Conservation (phyloP, 2,329 filamentous ascomycete genomes). For the Coniochaeta sp. region DNA sequence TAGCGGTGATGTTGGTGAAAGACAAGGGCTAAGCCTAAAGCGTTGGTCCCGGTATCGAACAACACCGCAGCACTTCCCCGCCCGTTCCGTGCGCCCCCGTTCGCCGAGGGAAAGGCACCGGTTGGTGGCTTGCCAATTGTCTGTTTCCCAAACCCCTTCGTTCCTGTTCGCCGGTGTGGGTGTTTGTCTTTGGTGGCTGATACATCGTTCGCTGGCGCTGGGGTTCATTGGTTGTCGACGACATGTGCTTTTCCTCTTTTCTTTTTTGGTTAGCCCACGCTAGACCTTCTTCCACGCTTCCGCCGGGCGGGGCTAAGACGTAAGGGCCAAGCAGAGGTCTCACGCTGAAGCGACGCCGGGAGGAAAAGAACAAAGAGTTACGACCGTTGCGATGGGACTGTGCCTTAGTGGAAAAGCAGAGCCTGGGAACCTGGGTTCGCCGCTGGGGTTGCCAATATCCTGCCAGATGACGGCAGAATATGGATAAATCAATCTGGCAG, state of each 20-base stretch:
- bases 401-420: neutral
- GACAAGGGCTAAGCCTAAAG: slow-evolving; percentile 10
- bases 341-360: neutral
- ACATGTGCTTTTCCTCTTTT: no score
- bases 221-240: no score
- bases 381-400: neutral
- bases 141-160: neutral
- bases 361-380: neutral
- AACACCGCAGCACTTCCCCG: no score
- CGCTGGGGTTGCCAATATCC: slow-evolving; percentile 5
- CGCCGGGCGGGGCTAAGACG: neutral
- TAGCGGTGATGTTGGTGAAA: slow-evolving; percentile 12
- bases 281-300: neutral
- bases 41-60: neutral
- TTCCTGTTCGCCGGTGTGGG: neutral
- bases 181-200: neutral
- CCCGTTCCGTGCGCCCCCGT: neutral
- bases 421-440: slow-evolving; percentile 1
- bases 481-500: neutral
- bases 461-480: slow-evolving; percentile 6
- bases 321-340: neutral
- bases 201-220: neutral
- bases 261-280: neutral
- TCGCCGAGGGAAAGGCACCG: neutral
- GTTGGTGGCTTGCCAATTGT: slow-evolving; percentile 2